phyloP scores from a whole-genome alignment of 129 eudicot species.

The Lactuca saligna region DNA sequence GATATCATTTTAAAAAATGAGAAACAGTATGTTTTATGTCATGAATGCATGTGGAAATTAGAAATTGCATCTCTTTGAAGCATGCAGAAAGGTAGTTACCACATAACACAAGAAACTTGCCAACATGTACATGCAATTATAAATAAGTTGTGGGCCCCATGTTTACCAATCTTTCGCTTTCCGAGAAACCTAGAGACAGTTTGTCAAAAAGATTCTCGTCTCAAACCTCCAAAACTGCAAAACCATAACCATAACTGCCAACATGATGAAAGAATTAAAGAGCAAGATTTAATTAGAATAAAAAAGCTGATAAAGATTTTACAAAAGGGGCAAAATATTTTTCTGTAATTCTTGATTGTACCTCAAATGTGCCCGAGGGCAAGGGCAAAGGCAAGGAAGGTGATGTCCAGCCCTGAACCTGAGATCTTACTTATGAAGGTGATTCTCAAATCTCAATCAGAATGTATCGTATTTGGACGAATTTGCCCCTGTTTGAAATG shows the following conservation, averaged over 20 bases:
- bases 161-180: conserved; percentile 22
- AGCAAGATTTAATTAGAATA: neutral
- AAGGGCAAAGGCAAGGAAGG: neutral
- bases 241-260: conserved; percentile 12
- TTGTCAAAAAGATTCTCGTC: conserved; percentile 20
- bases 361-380: neutral
- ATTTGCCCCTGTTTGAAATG: conserved; percentile 15
- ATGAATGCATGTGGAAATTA: too few relatives aligned
- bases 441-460: neutral
- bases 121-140: conserved; percentile 4
- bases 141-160: conserved; percentile 11
- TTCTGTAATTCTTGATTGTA: neutral
- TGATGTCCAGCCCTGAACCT: too few relatives aligned
- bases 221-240: conserved; percentile 20
- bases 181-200: neutral
- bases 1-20: too few relatives aligned
- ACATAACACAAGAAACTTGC: conserved; percentile 9
- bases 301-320: too few relatives aligned
- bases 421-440: too few relatives aligned
- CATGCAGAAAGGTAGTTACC: neutral
- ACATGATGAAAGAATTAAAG: too few relatives aligned
- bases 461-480: neutral
- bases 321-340: too few relatives aligned
- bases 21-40: too few relatives aligned
- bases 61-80: too few relatives aligned